Conservation (phyloP, 179 eudicot species). For the Spinacia oleracea region DNA sequence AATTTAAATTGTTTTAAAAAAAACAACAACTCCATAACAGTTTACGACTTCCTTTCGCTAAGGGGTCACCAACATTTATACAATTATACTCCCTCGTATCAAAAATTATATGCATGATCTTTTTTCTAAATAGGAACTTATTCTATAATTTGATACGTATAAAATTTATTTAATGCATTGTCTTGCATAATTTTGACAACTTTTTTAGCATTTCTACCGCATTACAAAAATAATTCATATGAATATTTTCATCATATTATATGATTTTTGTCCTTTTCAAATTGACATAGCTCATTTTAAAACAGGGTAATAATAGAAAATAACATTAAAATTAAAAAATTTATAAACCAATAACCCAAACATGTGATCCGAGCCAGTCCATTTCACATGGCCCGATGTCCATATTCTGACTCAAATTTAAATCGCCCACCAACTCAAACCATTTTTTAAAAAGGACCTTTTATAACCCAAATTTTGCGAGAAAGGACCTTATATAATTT, state of each 20-base stretch:
- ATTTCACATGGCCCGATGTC: slow-evolving; percentile 36
- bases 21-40: too few species aligned
- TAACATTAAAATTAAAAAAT: too few species aligned
- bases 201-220: not conserved
- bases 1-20: too few species aligned
- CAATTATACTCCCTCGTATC: not conserved
- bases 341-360: slow-evolving; percentile 17
- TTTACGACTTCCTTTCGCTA: not conserved
- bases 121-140: not conserved
- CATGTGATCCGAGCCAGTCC: slow-evolving; percentile 31
- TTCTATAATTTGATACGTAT: not conserved
- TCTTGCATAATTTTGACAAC: not conserved
- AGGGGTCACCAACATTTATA: slow-evolving; percentile 14
- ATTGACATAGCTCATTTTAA: not conserved
- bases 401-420: slow-evolving; percentile 22
- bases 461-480: too few species aligned
- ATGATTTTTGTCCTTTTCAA: too few species aligned
- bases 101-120: not conserved
- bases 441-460: not conserved
- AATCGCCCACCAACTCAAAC: slow-evolving; percentile 21
- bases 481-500: too few species aligned
- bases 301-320: not conserved
- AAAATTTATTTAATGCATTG: not conserved
- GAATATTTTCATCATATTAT: too few species aligned
- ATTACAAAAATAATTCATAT: too few species aligned